Percentiles rank a stretch among this genome's conserved stretches.
These are phyloP conservation scores for Trichophyton schoenleinii DNA, from an alignment of 2,329 filamentous ascomycete species.

Conservation along the genomic window DNA sequence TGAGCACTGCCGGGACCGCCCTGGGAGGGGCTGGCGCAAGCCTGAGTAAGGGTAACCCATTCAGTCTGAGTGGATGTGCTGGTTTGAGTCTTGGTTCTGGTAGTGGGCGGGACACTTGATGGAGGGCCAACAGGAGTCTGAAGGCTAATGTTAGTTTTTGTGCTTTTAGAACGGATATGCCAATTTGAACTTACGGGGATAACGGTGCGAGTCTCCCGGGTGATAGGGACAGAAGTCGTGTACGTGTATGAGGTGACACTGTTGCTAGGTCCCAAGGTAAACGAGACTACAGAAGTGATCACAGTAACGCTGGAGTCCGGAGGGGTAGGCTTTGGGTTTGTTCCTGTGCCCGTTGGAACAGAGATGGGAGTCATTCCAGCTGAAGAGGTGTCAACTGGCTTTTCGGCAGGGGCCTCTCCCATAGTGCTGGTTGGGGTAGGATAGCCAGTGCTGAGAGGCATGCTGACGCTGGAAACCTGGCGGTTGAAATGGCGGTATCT, in stretches of 20 bases:
- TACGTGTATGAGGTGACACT: conserved; percentile 26
- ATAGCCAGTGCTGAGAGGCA: neutral
- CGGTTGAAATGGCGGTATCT: conserved; percentile 6
- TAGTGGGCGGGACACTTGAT: neutral
- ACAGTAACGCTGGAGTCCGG: conserved; percentile 15
- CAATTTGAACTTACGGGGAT: neutral
- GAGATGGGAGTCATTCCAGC: neutral
- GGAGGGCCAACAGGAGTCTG: neutral
- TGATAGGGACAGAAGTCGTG: conserved; percentile 17
- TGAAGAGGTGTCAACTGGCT: neutral
- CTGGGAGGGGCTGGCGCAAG: conserved; percentile 12
- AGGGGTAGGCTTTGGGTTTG: neutral
- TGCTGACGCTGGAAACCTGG: neutral
- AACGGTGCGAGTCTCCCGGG: neutral
- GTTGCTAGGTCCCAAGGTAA: conserved; percentile 26
- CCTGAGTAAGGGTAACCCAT: conserved; percentile 15
- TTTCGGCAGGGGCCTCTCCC: neutral
- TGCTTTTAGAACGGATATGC: neutral
- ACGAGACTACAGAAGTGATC: conserved; percentile 21
- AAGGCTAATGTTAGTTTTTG: neutral
- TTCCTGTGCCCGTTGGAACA: conserved; percentile 5
- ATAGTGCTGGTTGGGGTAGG: neutral
- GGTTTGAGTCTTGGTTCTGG: conserved; percentile 20
- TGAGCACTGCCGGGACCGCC: conserved; percentile 4
- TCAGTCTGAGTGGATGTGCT: conserved; percentile 22